These are phyloP conservation scores for Limonium bicolor DNA, from an alignment of 148 eudicot species.

Conservation along the genomic window DNA sequence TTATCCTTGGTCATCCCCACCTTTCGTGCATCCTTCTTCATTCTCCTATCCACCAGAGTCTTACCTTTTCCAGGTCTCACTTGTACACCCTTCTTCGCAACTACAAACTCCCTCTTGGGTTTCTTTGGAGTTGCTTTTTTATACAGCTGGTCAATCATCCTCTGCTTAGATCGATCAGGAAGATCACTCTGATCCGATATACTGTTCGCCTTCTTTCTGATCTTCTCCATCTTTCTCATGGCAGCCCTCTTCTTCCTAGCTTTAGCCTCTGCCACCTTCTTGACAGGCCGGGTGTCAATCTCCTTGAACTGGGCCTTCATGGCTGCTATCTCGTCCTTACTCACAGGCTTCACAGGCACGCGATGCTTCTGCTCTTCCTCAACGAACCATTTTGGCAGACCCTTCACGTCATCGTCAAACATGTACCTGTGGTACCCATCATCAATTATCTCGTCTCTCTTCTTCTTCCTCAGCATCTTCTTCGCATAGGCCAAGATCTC, in stretches of 20 bases:
- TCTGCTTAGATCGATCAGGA: slow-evolving; percentile 67
- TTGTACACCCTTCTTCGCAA: slow-evolving; percentile 87
- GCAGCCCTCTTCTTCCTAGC: slow-evolving; percentile 77
- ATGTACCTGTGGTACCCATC: slow-evolving; percentile 79
- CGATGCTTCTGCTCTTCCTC: slow-evolving; percentile 61
- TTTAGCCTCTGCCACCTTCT: slow-evolving; percentile 88
- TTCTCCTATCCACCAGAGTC: slow-evolving; percentile 62
- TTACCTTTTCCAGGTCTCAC: slow-evolving; percentile 82
- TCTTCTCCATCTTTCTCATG: slow-evolving; percentile 54
- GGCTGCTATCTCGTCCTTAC: slow-evolving; percentile 68
- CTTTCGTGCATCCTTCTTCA: slow-evolving; percentile 67
- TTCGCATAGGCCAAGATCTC: slow-evolving; percentile 71
- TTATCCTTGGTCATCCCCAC: slow-evolving; percentile 26
- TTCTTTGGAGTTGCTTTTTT: slow-evolving; percentile 58
- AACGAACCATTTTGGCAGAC: slow-evolving; percentile 60
- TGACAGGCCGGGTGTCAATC: slow-evolving; percentile 76
- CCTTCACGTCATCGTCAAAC: slow-evolving; percentile 52
- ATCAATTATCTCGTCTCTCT: slow-evolving; percentile 52
- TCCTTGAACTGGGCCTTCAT: slow-evolving; percentile 65
- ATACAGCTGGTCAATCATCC: slow-evolving; percentile 76
- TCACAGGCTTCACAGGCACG: slow-evolving; percentile 46
- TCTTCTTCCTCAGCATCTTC: slow-evolving; percentile 69
- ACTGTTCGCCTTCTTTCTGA: slow-evolving; percentile 77
- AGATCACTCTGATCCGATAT: slow-evolving; percentile 77
- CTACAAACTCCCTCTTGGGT: slow-evolving; percentile 71